A percentile compares a stretch with the other conserved stretches of the same genome.
phyloP scores from a whole-genome alignment of 331 rosid genomes.

The Arachis monticola region DNA sequence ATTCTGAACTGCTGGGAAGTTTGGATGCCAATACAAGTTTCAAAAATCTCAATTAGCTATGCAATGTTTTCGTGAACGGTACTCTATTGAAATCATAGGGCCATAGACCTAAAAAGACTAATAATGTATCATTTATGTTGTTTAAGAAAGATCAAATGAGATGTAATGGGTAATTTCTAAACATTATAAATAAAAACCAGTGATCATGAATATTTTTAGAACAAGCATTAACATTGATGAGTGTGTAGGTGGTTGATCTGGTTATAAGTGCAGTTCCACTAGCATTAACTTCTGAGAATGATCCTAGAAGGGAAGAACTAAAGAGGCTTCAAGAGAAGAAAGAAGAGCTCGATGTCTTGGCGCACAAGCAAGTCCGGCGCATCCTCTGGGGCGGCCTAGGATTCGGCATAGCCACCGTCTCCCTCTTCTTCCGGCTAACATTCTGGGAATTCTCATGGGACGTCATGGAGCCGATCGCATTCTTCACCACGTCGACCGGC shows the following conservation, averaged over 20 bases:
- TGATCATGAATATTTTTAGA: no score
- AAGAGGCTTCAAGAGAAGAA: conserved; percentile 63
- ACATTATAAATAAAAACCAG: no score
- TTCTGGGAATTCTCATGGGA: conserved; percentile 99
- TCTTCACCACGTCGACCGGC: conserved; percentile 78
- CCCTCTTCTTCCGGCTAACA: conserved; percentile 84
- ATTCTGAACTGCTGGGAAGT: neutral
- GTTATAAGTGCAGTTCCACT: conserved; percentile 82
- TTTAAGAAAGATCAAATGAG: no score
- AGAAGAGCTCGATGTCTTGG: conserved; percentile 72
- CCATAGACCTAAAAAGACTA: no score
- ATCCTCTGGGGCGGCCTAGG: conserved; percentile 81
- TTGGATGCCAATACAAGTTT: no score
- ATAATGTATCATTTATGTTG: no score
- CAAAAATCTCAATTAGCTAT: no score
- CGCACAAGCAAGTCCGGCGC: conserved; percentile 79
- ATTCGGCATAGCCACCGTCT: conserved; percentile 51
- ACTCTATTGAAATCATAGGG: no score
- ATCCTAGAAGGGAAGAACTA: conserved; percentile 67
- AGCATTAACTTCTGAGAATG: conserved; percentile 61
- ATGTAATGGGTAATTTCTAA: no score
- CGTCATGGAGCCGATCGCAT: conserved; percentile 93
- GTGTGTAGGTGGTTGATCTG: conserved; percentile 71
- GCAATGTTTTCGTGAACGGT: no score
- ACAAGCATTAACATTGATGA: no score